Conservation (phyloP, 2,329 filamentous ascomycete genomes). For the Diaporthe citrichinensis region DNA sequence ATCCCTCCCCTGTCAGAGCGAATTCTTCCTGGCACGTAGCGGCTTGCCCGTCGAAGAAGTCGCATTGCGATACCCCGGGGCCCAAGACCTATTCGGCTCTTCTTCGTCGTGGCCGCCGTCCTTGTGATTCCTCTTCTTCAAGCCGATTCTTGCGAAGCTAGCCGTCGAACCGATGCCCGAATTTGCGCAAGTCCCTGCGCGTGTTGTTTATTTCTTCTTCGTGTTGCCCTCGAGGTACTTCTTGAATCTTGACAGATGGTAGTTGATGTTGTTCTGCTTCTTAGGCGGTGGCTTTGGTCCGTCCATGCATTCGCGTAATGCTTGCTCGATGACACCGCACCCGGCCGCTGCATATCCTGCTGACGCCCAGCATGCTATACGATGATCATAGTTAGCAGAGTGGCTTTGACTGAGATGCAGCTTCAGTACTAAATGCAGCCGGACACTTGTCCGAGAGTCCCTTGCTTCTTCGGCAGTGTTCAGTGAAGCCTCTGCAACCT, state of each 20-base stretch:
- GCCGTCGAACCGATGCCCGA: not conserved
- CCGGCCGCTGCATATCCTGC: conserved; percentile 76
- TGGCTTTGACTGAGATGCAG: not conserved
- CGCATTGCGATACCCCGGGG: not conserved
- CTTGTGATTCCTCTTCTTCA: not conserved
- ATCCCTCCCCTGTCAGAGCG: not conserved
- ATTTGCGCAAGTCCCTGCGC: not conserved
- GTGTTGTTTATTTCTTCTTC: conserved; percentile 58
- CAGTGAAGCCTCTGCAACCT: not conserved
- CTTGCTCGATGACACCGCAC: conserved; percentile 71
- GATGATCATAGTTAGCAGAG: conserved; percentile 28
- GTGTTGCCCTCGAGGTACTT: conserved; percentile 73
- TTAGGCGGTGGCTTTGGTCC: conserved; percentile 67
- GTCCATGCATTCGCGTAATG: conserved; percentile 84
- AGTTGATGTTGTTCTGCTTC: conserved; percentile 86
- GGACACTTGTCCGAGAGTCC: conserved; percentile 4
- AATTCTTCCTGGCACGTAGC: not conserved
- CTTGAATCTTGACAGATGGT: conserved; percentile 86
- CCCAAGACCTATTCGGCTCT: not conserved
- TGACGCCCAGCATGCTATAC: conserved; percentile 85
- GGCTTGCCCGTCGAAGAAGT: not conserved
- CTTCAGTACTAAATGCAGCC: not conserved
- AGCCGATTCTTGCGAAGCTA: not conserved
- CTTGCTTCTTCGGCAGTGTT: not conserved
- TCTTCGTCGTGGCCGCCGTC: not conserved